Evolutionary conservation across 2,329 filamentous ascomycete species (phyloP), one percentile per base, ranked within the genome.

Genomic region (Beauveria sp.): DNA sequence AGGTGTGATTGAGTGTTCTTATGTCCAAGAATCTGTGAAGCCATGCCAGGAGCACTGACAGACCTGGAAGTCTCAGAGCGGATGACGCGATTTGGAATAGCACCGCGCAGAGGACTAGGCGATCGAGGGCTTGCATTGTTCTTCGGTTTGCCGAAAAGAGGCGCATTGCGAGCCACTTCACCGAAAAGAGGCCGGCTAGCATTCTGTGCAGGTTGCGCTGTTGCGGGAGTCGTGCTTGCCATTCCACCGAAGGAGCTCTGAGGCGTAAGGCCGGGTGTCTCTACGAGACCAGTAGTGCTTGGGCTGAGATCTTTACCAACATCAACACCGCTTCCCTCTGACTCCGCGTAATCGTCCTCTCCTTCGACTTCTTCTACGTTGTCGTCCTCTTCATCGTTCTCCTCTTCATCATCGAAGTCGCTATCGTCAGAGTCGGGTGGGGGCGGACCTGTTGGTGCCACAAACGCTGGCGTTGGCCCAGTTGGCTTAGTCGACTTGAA

Each of bases 91-190:
- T 76, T 72, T 38, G 85, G 83, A 34, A 85, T 73, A 46, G 83
- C 79, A 58, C 79, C 77, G 40, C 88, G 84, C 28, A 90, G 75
- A 1, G 89, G 89, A 65, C 89, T 92, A 1, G 89, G 88, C 10
- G 89, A 91, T 42, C 88, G 84, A 52, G 88, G 87, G 65, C 83
- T 87, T n/a, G 78, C 76, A 22, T 75, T 76, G 40, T 72, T 78
- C 28, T 49, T 60, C 26, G 82, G 77, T 40, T 81, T 83, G 10
- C 83, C 76, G 60, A 89, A 82, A 26, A 81, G 64, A 0, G 83
- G 82, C 20, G 77, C 78, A 46, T 76, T 79, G 45, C 76, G 76
- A 61, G 73, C 73, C 45, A 85, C 69, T 62, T 86, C 81, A 9
- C 82, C 84, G 70, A 86, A 87, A 5, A 86, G 71, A 2, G 75